These are phyloP conservation scores for Penicillium simplicissimum DNA, from an alignment of 495 filamentous ascomycete genomes.

Conservation along the genomic window DNA sequence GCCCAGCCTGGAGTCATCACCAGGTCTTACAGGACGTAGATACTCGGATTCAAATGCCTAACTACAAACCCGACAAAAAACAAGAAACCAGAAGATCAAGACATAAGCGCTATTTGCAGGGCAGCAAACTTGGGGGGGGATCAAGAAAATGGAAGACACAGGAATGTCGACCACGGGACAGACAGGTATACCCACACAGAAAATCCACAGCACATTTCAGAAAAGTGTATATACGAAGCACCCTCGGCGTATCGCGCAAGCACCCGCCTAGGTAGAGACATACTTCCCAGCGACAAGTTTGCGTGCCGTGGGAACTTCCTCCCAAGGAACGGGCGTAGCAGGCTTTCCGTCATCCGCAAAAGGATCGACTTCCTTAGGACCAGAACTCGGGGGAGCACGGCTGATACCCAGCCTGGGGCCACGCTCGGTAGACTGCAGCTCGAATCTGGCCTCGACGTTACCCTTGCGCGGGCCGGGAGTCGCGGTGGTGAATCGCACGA, in stretches of 20 bases:
- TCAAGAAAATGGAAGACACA: slow-evolving; percentile 13
- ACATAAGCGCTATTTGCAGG: slow-evolving; percentile 29
- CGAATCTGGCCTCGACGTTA: slow-evolving; percentile 79
- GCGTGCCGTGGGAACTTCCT: slow-evolving; percentile 66
- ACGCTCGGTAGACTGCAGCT: slow-evolving; percentile 58
- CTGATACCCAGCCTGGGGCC: slow-evolving; percentile 65
- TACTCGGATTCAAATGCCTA: slow-evolving; percentile 22
- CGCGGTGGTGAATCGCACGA: slow-evolving; percentile 77
- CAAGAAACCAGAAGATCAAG: slow-evolving; percentile 9
- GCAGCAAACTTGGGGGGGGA: slow-evolving; percentile 11
- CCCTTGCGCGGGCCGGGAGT: slow-evolving; percentile 74
- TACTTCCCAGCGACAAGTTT: slow-evolving; percentile 83
- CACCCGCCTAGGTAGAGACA: slow-evolving; percentile 32
- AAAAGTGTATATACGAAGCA: slow-evolving; percentile 21
- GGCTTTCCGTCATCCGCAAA: slow-evolving; percentile 63
- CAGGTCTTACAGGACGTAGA: slow-evolving; percentile 15
- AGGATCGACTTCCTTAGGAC: slow-evolving; percentile 55
- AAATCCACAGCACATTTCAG: slow-evolving; percentile 2
- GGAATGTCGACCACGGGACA: slow-evolving; percentile 12
- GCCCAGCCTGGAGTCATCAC: neutral
- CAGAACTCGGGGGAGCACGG: slow-evolving; percentile 25
- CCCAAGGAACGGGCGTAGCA: slow-evolving; percentile 60
- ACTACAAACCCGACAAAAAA: slow-evolving; percentile 27
- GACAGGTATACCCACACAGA: neutral
- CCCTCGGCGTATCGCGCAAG: slow-evolving; percentile 1